Evolutionary conservation across 805 yeast species (phyloP).

Genomic region (Candida sonorensis): DNA sequence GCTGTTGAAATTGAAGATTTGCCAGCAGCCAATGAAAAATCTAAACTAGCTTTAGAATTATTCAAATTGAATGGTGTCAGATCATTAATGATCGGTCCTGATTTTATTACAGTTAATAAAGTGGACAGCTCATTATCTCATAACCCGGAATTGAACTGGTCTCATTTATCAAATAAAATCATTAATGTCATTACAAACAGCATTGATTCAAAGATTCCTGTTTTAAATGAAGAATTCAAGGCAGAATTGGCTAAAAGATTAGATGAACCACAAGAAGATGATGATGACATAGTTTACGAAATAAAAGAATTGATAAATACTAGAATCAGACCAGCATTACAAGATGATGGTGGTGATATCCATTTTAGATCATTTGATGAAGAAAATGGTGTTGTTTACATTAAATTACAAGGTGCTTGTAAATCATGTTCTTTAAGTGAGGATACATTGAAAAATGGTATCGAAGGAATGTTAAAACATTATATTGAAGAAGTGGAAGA

Average conservation of each 20-base stretch:
- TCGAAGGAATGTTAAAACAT: conserved; percentile 64
- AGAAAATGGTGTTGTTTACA: conserved; percentile 49
- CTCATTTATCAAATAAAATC: conserved; percentile 20
- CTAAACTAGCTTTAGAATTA: conserved; percentile 57
- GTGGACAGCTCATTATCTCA: conserved; percentile 25
- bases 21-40: conserved; percentile 46
- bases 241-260: conserved; percentile 15
- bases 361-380: conserved; percentile 55
- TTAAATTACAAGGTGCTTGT: conserved; percentile 63
- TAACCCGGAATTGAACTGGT: conserved; percentile 29
- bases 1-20: conserved; percentile 49
- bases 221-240: conserved; percentile 16
- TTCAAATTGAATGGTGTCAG: conserved; percentile 60
- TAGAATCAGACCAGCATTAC: conserved; percentile 65
- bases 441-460: conserved; percentile 61
- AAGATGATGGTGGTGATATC: conserved; percentile 72
- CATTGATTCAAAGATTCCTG: conserved; percentile 22
- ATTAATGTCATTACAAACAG: conserved; percentile 18
- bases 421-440: conserved; percentile 64
- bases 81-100: conserved; percentile 67
- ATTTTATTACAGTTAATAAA: conserved; percentile 68
- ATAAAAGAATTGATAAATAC: conserved; percentile 66
- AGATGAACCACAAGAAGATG: conserved; percentile 42
- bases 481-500: conserved; percentile 61
- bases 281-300: conserved; percentile 60